These are phyloP conservation scores for Solanum clarkiae DNA, from an alignment of 257 asterid species.

Conservation along the genomic window DNA sequence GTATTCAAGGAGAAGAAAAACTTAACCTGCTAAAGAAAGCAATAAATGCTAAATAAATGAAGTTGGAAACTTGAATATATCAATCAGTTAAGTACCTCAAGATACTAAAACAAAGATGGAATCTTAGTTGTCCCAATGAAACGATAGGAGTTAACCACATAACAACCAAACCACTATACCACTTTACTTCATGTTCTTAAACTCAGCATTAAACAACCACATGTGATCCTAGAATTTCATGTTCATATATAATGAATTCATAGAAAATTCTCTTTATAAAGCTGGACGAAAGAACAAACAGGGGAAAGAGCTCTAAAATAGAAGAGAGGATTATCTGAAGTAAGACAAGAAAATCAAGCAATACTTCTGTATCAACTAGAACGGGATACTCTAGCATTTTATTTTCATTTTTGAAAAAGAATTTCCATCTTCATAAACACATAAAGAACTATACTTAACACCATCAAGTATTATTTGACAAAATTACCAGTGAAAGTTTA, in stretches of 20 bases:
- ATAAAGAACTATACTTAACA: background rate
- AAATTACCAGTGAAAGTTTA: background rate
- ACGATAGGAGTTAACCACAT: background rate
- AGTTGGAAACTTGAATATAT: background rate
- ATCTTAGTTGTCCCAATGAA: background rate
- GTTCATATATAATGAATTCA: background rate
- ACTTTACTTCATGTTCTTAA: background rate
- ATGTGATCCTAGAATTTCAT: background rate
- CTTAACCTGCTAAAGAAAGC: background rate
- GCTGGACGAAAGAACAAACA: background rate
- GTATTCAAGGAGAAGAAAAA: background rate
- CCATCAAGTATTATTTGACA: background rate
- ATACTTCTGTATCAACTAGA: background rate
- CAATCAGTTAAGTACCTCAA: background rate
- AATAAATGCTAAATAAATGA: background rate
- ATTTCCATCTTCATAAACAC: background rate
- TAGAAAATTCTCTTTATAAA: background rate
- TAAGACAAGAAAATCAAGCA: background rate
- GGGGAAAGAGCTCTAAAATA: background rate
- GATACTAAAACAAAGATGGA: background rate
- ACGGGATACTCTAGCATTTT: background rate
- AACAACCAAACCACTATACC: background rate
- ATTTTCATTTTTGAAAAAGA: too few relatives aligned
- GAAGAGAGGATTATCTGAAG: background rate
- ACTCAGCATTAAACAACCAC: background rate